Base-by-base conservation (phyloP, 1,284 basidiomycete species). In the Xerocomus minutiporus region DNA sequence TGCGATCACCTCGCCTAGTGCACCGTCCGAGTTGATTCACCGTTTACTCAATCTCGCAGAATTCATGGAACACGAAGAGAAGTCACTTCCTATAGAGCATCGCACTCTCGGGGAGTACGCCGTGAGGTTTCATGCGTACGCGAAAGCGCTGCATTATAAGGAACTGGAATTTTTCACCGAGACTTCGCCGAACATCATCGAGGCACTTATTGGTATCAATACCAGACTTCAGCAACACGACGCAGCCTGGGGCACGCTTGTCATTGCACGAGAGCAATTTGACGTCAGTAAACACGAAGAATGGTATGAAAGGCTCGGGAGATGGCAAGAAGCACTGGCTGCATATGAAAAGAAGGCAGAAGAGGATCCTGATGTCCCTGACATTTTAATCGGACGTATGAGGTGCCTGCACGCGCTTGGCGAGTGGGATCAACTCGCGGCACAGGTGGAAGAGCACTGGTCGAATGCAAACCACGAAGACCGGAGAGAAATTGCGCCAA, bases 51-150 rank as follows among this genome's bases (percentile, higher is more conserved):
- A 95, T 69, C 79, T 99, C n/a, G 94, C 95, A 8, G 97, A 99
- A 70, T 99, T 99, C 69, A 97, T 99, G 92, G 97, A 99, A 71
- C 97, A 98, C 64, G 96, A 99, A 70, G 97, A 99, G 70, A 97
- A 97, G 68, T 83, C 92, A 1, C 77, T 99, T 1, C 93, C 94
- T 0, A 97, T 99, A 60, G 93, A 97, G 62, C 88, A 96, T 59
- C 84, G 91, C 48, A 91, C 91, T 12, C 82, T 99, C 5, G 97
- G 97, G 49, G 92, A 96, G 68, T 93, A 96, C 65, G 91, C 97
- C 0, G 84, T 92, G 73, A 91, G 90, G 60, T 95, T 93, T 71
- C 90, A 94, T 70, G 95, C 95, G 1, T 97, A 96, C 63, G 97
- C 97, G 12, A 99, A 99, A 69, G 96, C 97, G 0, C 78, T 99